phyloP scores from a whole-genome alignment of 441 rosid genomes.

The Biscutella auriculata region DNA sequence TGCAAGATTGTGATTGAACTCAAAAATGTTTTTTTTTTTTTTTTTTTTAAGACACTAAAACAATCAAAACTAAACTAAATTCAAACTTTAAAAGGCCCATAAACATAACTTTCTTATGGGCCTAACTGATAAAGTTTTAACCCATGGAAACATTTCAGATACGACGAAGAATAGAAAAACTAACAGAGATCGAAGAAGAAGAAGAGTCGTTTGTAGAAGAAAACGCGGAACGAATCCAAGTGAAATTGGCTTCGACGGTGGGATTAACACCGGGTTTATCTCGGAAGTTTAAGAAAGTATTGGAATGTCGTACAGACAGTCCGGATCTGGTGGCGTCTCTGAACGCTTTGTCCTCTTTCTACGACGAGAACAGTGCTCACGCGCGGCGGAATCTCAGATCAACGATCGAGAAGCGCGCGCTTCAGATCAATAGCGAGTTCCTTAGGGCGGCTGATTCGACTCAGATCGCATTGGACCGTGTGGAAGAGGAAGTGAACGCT shows the following conservation, averaged over 20 bases:
- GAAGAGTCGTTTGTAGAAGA: conserved; percentile 12
- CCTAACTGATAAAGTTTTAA: not conserved
- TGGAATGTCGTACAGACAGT: conserved; percentile 78
- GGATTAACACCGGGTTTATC: conserved; percentile 90
- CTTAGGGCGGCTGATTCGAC: conserved; percentile 64
- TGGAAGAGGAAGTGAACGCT: conserved; percentile 83
- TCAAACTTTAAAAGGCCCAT: not conserved
- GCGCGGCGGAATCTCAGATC: conserved; percentile 96
- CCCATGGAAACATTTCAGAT: conserved; percentile 5
- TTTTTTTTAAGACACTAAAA: too few relatives aligned
- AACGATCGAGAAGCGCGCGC: conserved; percentile 89
- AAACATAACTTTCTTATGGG: not conserved
- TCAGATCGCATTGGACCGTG: conserved; percentile 81
- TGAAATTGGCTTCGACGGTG: conserved; percentile 37
- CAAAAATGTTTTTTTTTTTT: too few relatives aligned
- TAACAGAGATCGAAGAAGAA: conserved; percentile 6
- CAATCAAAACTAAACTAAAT: too few relatives aligned
- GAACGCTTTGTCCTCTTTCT: conserved; percentile 76
- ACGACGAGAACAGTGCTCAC: conserved; percentile 73
- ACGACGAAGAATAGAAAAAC: not conserved
- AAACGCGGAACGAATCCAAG: not conserved
- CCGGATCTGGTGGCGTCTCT: conserved; percentile 79
- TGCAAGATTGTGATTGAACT: not conserved
- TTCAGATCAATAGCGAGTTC: conserved; percentile 71
- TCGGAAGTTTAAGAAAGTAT: conserved; percentile 83